These are phyloP conservation scores for Colletotrichum sp. DNA, from an alignment of 2,329 filamentous ascomycete species.

Conservation along the genomic window DNA sequence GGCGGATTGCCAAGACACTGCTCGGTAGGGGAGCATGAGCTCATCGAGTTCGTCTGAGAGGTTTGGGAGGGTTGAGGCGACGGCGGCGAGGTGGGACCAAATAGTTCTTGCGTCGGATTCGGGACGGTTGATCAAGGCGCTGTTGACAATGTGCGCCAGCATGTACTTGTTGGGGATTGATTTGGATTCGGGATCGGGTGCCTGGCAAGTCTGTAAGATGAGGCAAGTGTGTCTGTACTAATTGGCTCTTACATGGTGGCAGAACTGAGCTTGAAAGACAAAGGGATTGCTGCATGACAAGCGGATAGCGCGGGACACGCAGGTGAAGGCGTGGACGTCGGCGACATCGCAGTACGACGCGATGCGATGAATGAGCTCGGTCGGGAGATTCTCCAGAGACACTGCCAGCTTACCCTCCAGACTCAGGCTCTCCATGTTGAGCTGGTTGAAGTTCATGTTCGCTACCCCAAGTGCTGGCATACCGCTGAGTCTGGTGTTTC, in stretches of 20 bases:
- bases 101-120: background rate
- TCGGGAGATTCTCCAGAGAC: background rate
- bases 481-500: background rate
- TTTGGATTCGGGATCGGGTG: background rate
- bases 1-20: background rate
- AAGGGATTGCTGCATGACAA: background rate
- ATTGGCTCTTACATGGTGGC: background rate
- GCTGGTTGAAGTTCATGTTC: background rate
- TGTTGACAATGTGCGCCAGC: background rate
- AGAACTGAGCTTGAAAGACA: background rate
- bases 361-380: background rate
- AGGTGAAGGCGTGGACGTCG: background rate
- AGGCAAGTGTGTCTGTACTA: background rate
- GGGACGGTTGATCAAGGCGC: background rate
- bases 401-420: background rate
- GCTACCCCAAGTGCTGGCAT: background rate
- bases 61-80: background rate
- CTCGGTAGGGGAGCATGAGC: background rate
- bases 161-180: background rate
- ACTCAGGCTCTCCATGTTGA: background rate
- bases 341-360: background rate
- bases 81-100: background rate
- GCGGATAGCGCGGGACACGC: background rate
- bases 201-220: background rate
- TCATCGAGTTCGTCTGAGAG: background rate